Percentiles rank a stretch among this genome's conserved stretches.
Evolutionary conservation across 345 rosid genomes (phyloP).

Genomic region (Draba incana): DNA sequence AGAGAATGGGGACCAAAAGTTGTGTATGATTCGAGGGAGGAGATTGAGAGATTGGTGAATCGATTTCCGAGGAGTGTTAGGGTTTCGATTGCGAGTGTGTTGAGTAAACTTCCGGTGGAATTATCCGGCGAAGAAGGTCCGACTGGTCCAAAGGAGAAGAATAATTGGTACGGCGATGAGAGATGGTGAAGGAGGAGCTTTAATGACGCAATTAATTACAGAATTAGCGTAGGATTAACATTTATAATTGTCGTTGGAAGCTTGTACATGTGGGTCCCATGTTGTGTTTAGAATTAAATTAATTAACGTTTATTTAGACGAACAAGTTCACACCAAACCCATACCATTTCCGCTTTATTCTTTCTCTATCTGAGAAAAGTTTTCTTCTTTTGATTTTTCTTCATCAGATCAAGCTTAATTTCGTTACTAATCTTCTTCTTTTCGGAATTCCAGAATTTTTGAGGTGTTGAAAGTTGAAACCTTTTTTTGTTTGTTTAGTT

Average conservation of each 20-base stretch:
- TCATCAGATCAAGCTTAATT: not conserved
- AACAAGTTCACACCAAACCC: slow-evolving; percentile 36
- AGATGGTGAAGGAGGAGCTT: slow-evolving; percentile 52
- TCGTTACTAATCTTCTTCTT: not conserved
- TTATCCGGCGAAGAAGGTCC: slow-evolving; percentile 84
- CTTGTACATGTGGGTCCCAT: slow-evolving; percentile 35
- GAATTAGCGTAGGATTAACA: slow-evolving; percentile 38
- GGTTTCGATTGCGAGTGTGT: slow-evolving; percentile 41
- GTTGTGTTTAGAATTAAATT: not conserved
- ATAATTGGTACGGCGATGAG: slow-evolving; percentile 87
- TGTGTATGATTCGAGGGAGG: slow-evolving; percentile 60
- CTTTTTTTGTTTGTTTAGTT: slow-evolving; percentile 11
- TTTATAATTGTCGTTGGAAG: slow-evolving; percentile 27
- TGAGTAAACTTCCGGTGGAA: slow-evolving; percentile 63
- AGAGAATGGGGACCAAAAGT: slow-evolving; percentile 84
- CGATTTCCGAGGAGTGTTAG: slow-evolving; percentile 53
- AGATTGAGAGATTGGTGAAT: slow-evolving; percentile 55
- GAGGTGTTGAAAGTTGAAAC: slow-evolving; percentile 18
- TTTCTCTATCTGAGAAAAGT: not conserved
- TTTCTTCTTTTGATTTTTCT: not conserved
- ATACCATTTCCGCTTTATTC: slow-evolving; percentile 31
- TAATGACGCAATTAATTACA: slow-evolving; percentile 11
- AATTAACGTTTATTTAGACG: slow-evolving; percentile 26
- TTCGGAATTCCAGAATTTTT: not conserved
- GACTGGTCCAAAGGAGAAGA: slow-evolving; percentile 94